Evolutionary conservation across 1,139 yeast genomes (phyloP).

Genomic region (Schizosaccharomyces versatilis): DNA sequence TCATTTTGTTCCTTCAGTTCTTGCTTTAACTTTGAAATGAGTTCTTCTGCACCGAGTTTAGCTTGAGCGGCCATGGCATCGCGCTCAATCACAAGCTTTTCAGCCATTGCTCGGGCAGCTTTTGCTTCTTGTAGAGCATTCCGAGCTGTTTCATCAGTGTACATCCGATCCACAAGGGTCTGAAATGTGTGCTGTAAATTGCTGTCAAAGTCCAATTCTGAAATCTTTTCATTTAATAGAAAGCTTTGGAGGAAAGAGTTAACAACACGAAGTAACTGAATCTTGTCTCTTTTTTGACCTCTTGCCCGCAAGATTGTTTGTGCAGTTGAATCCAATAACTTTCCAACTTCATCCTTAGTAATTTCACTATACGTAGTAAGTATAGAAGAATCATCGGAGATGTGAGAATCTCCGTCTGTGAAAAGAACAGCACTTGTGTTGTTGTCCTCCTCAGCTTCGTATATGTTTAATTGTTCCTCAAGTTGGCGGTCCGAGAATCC

Average conservation of each 20-base stretch:
- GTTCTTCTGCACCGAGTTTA: conserved; percentile 64
- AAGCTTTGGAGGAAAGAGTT: background rate
- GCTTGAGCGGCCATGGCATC: conserved; percentile 56
- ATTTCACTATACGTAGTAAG: background rate
- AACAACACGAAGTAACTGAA: background rate
- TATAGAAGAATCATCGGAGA: background rate
- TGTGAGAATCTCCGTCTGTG: background rate
- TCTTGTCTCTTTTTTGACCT: background rate
- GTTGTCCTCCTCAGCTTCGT: background rate
- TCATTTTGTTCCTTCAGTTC: conserved; percentile 57
- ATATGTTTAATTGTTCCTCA: background rate
- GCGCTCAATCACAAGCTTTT: conserved; percentile 66
- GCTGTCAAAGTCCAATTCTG: background rate
- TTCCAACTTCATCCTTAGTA: background rate
- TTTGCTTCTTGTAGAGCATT: conserved; percentile 56
- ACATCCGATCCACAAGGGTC: conserved; percentile 43
- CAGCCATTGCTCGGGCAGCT: conserved; percentile 43
- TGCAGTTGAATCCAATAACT: background rate
- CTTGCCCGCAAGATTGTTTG: background rate
- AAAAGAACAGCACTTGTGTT: background rate
- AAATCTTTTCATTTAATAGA: conserved; percentile 1
- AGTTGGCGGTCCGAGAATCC: background rate
- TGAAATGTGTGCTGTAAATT: background rate
- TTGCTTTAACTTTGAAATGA: conserved; percentile 44
- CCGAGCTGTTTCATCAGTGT: conserved; percentile 76